Base-by-base conservation (phyloP, 2,329 filamentous ascomycete genomes). In the Neocucurbitaria cava region DNA sequence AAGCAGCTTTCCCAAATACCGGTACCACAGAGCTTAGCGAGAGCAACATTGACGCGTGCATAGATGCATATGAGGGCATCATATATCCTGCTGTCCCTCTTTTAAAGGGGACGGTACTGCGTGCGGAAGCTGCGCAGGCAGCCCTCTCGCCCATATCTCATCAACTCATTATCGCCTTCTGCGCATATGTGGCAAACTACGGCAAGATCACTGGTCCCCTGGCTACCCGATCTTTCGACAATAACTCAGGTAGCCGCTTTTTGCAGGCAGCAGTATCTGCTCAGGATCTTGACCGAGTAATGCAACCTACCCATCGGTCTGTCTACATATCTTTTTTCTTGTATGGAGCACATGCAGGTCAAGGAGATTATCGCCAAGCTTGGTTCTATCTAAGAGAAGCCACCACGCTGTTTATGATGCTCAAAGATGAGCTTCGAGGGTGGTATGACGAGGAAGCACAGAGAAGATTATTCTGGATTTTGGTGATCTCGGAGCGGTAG, bases 351-450 rank as follows among this genome's bases (percentile, higher is more conserved):
- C 86, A 89, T 71, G 88, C 89, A 56, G 88, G 86, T 33, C 78
- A 91, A 42, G 89, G 92, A 58, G 81, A 87, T 71, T 89, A 92
- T 71, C 87, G 89, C 58, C 87, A 87, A 72, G 90, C 89, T 1
- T 94, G 90, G 90, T 92, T 87, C 69, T 87, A 91, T 70, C 79
- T 94, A 9, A 86, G 90, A 23, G 90, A 95, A 74, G 89, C 89
- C 5, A 88, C 87, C 1, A 92, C 90, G 5, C 80, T 94, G 73
- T 69, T 63, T 35, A 59, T 62, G 49, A 65, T 71, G 61, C 48
- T 58, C 1, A 62, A 45, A 9, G 41, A 17, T 3, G 50, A 60
- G n/a, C 43, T 44, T 5, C 38, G 58, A 10, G 48, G 23, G 3
- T 66, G 62, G 60, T 64, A 61, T 20, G 58, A 64, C 20, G 18